Percentiles rank a stretch among this genome's conserved stretches.
phyloP scores from a whole-genome alignment of 495 filamentous ascomycete species.

The Usnea hakonensis region DNA sequence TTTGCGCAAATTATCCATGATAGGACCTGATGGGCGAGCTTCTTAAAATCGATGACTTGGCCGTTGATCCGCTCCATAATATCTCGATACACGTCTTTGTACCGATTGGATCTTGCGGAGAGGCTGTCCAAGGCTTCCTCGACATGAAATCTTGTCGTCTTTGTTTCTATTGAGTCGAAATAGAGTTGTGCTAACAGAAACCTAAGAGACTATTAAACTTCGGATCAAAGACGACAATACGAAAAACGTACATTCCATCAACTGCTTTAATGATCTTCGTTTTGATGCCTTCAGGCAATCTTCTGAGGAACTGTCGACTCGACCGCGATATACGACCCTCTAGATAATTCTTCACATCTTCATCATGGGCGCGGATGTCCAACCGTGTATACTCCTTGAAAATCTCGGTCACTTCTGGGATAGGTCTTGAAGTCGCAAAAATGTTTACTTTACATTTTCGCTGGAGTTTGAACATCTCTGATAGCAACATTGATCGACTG shows the following conservation, averaged over 20 bases:
- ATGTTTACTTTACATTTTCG: background rate
- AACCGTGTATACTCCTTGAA: background rate
- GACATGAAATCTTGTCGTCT: too few species aligned
- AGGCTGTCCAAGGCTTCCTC: too few species aligned
- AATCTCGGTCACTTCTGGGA: background rate
- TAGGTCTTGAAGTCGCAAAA: conserved; percentile 8
- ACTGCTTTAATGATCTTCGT: conserved; percentile 5
- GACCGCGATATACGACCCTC: background rate
- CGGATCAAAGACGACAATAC: too few species aligned
- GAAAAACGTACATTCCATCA: background rate
- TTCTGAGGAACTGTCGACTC: background rate
- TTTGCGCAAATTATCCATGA: background rate
- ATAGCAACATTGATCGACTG: background rate
- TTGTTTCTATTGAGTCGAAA: too few species aligned
- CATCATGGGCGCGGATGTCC: conserved; percentile 11
- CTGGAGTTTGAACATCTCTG: background rate
- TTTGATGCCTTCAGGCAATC: background rate
- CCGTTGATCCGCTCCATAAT: background rate
- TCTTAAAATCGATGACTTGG: background rate
- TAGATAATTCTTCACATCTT: conserved; percentile 8
- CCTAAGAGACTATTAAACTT: too few species aligned
- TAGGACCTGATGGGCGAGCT: background rate
- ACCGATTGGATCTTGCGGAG: background rate
- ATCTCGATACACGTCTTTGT: background rate
- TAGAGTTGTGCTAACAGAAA: too few species aligned